Evolutionary conservation across 805 yeast genomes (phyloP).

Genomic region (Blastobotrys parvus): DNA sequence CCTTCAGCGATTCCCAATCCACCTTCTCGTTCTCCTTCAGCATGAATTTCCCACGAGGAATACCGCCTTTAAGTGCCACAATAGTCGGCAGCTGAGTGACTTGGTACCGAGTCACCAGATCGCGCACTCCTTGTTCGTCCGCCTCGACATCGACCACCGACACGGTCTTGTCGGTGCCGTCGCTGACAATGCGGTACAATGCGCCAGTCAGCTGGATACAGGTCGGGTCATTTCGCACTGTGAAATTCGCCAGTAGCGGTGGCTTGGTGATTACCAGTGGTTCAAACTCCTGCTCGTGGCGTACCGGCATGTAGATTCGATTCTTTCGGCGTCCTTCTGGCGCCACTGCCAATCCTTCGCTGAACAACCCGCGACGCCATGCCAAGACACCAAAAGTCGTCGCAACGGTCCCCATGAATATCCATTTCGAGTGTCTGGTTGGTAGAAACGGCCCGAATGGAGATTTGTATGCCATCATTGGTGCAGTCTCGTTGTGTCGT

Average conservation of each 20-base stretch:
- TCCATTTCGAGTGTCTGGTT: background rate
- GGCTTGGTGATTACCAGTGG: conserved; percentile 40
- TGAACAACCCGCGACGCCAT: background rate
- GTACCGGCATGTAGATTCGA: conserved; percentile 25
- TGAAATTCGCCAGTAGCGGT: conserved; percentile 67
- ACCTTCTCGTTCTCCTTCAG: conserved; percentile 13
- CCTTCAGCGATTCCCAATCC: conserved; percentile 24
- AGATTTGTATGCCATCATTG: background rate
- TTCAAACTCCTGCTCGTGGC: conserved; percentile 52
- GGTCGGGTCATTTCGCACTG: conserved; percentile 52
- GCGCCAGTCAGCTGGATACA: conserved; percentile 57
- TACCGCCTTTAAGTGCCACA: conserved; percentile 57
- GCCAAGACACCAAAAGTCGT: background rate
- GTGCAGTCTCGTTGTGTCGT: too few relatives aligned
- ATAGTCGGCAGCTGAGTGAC: conserved; percentile 55
- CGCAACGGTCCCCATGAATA: conserved; percentile 1
- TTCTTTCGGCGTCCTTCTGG: background rate
- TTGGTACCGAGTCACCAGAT: conserved; percentile 48
- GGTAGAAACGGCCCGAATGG: conserved; percentile 1
- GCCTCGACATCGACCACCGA: conserved; percentile 65
- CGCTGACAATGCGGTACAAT: conserved; percentile 43
- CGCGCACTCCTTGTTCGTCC: conserved; percentile 57
- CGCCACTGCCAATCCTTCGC: background rate
- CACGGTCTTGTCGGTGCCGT: conserved; percentile 42
- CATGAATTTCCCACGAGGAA: conserved; percentile 39